Evolutionary conservation across 441 rosid species (phyloP), one percentile per base, ranked within the genome.

Genomic region (Pelargonium australe): DNA sequence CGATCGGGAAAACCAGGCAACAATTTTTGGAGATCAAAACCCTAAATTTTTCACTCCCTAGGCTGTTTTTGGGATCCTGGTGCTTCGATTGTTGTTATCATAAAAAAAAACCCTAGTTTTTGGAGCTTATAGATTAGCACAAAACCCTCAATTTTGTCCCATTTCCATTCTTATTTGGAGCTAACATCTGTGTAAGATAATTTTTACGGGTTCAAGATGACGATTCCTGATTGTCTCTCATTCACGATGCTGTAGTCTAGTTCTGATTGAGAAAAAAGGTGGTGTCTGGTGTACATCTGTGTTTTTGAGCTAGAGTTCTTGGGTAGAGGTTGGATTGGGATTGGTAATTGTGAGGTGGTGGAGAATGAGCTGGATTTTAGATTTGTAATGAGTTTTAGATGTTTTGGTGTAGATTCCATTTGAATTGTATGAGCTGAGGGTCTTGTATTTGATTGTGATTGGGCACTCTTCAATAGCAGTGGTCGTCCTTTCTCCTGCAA

Each of bases 121-220:
- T 66, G 67, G 67, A 73, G 75, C 72, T 75, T 66, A 43, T 66
- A 20, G 65, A 72, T 72, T 47, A 68, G 71, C 58, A n/a, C 73
- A 73, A 84, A 82, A 74, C 83, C 85, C 80, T 80, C 75, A 77
- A 37, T 23, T 68, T 65, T 44, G 37, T 76, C 60, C 53, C 70
- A 19, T 75, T 68, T 55, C 61, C 63, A 66, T 31, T 77, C 70
- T 65, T 45, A 25, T 69, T 73, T 34, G 73, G 68, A 61, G 75
- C 68, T 71, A 72, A 10, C n/a, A 12, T 66, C 64, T 64, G 61
- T 69, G 78, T 37, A 14, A 65, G 66, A 9, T 65, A 12, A 58
- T 58, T 58, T 19, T 76, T 44, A 53, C 62, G 57, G 20, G 70
- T 45, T 65, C 37, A 70, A 66, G 25, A 74, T 49, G 60, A 28